These are phyloP conservation scores for Calonectria hawksworthii DNA, from an alignment of 2,329 filamentous ascomycete species.

Conservation along the genomic window DNA sequence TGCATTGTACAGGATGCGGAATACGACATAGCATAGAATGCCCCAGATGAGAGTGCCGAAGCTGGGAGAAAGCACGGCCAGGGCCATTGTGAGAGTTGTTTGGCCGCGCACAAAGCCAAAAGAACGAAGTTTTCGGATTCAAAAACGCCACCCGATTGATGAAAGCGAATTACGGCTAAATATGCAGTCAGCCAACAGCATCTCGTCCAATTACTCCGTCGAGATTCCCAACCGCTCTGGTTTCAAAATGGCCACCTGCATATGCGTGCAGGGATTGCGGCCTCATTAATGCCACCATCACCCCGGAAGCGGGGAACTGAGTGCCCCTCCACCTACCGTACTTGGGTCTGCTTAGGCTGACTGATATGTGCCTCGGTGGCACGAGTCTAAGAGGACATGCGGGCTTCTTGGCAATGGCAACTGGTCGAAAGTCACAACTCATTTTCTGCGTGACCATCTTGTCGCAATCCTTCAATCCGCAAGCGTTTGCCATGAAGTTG, in stretches of 20 bases:
- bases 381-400: background rate
- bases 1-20: background rate
- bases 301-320: background rate
- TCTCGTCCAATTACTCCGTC: background rate
- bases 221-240: background rate
- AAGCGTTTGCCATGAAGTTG: background rate
- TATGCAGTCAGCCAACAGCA: background rate
- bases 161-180: background rate
- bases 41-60: background rate
- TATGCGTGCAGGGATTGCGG: background rate
- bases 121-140: background rate
- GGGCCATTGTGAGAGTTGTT: background rate
- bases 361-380: background rate
- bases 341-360: background rate
- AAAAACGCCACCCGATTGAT: background rate
- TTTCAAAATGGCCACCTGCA: background rate
- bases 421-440: no score
- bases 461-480: background rate
- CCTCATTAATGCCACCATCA: background rate
- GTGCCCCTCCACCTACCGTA: background rate
- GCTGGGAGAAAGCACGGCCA: background rate
- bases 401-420: background rate
- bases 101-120: background rate
- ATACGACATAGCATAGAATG: background rate
- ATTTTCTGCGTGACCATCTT: background rate